phyloP scores from a whole-genome alignment of 139 green algal genomes.

The Micromonas commoda region DNA sequence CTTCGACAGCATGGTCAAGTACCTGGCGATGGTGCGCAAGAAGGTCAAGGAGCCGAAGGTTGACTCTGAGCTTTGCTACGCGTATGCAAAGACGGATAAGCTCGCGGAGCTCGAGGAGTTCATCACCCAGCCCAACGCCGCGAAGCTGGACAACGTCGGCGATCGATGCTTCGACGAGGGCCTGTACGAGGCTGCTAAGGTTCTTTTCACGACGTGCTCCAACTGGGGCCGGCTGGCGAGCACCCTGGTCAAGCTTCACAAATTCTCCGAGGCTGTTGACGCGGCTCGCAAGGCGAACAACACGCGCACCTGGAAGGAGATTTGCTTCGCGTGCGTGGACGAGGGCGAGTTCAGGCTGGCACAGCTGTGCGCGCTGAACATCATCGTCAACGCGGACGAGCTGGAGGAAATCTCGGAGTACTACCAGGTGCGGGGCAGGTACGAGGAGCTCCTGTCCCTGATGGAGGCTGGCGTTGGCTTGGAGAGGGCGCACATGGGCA shows the following conservation, averaged over 20 bases:
- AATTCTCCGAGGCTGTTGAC: conserved; percentile 89
- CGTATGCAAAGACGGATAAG: conserved; percentile 82
- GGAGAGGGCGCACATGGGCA: conserved; percentile 98
- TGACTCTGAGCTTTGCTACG: conserved; percentile 93
- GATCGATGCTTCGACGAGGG: conserved; percentile 77
- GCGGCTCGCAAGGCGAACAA: conserved; percentile 95
- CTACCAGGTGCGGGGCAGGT: conserved; percentile 86
- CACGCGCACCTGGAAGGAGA: conserved; percentile 92
- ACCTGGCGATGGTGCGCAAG: conserved; percentile 95
- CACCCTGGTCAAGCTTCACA: conserved; percentile 81
- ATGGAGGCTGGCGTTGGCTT: conserved; percentile 95
- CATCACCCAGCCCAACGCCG: conserved; percentile 69
- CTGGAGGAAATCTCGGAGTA: conserved; percentile 89
- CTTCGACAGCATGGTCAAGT: conserved; percentile 90
- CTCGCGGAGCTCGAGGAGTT: conserved; percentile 91
- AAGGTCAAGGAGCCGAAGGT: conserved; percentile 81
- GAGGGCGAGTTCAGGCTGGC: conserved; percentile 90
- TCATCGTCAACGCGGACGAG: conserved; percentile 98
- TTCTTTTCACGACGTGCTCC: conserved; percentile 87
- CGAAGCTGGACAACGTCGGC: conserved; percentile 57
- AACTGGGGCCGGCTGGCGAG: conserved; percentile 88
- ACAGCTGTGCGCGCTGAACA: conserved; percentile 95
- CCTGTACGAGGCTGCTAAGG: conserved; percentile 86
- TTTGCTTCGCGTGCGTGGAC: conserved; percentile 95
- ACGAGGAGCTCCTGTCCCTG: conserved; percentile 88